Conservation (phyloP, 2,329 filamentous ascomycete genomes). For the Botrytis paeoniae region DNA sequence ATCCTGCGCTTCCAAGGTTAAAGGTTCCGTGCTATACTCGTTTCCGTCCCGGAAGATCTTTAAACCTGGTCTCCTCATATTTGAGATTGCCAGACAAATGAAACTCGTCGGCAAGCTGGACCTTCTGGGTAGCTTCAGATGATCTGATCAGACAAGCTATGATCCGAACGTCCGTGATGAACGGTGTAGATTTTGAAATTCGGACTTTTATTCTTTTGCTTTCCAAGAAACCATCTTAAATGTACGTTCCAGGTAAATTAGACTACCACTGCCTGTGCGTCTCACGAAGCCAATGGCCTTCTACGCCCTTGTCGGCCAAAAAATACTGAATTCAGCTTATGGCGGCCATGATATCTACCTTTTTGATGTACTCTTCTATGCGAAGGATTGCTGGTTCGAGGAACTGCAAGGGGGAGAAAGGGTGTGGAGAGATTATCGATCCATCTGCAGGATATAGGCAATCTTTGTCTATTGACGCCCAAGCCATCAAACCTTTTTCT, state of each 20-base stretch:
- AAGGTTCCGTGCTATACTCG: slow-evolving; percentile 7
- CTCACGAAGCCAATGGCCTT: neutral
- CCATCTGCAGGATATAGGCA: neutral
- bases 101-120: neutral
- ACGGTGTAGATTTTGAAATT: neutral
- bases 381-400: neutral
- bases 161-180: neutral
- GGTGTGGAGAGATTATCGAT: neutral
- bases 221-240: neutral
- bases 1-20: slow-evolving; percentile 13
- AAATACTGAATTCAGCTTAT: neutral
- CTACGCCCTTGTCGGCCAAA: neutral
- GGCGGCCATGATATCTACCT: neutral
- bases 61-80: neutral
- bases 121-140: neutral
- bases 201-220: neutral
- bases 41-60: slow-evolving; percentile 18
- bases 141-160: neutral
- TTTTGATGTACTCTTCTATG: neutral
- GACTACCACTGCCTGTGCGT: neutral
- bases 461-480: neutral
- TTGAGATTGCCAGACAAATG: neutral
- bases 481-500: neutral
- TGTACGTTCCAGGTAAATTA: neutral
- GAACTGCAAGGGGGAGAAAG: neutral